These are phyloP conservation scores for Picochlorum costavermella DNA, from an alignment of 139 green algal genomes.

Conservation along the genomic window DNA sequence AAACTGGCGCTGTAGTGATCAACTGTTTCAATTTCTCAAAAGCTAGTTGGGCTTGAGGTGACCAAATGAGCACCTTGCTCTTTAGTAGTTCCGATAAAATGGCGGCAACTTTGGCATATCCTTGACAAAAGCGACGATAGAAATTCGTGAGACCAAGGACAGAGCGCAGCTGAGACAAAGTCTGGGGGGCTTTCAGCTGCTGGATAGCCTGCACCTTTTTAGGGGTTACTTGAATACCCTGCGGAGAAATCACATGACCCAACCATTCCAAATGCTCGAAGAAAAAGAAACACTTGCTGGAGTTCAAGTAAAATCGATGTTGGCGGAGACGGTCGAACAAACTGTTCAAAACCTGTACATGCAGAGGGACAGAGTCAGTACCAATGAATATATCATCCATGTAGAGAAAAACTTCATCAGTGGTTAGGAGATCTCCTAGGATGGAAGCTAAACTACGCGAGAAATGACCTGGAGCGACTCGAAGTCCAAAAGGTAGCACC, in stretches of 20 bases:
- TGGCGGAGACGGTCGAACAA: slow-evolving; percentile 7
- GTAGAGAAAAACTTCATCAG: slow-evolving; percentile 27
- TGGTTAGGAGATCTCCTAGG: slow-evolving; percentile 20
- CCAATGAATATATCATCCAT: slow-evolving; percentile 60
- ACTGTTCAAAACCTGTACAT: slow-evolving; percentile 33
- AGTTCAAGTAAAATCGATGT: slow-evolving; percentile 21
- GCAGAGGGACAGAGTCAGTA: slow-evolving; percentile 26
- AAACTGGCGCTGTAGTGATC: background rate
- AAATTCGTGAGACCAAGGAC: slow-evolving; percentile 50
- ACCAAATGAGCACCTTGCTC: slow-evolving; percentile 19
- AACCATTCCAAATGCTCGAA: background rate
- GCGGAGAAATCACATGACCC: slow-evolving; percentile 5
- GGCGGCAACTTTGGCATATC: slow-evolving; percentile 24
- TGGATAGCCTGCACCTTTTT: slow-evolving; percentile 35
- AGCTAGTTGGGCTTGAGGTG: slow-evolving; percentile 7
- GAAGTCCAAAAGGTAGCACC: slow-evolving; percentile 36
- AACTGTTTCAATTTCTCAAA: slow-evolving; percentile 8
- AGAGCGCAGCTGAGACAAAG: slow-evolving; percentile 16
- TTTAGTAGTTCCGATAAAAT: slow-evolving; percentile 27
- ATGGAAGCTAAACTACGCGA: slow-evolving; percentile 42
- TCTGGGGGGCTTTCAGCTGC: slow-evolving; percentile 17
- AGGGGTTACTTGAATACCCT: slow-evolving; percentile 22
- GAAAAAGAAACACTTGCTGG: slow-evolving; percentile 16
- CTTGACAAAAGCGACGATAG: slow-evolving; percentile 35
- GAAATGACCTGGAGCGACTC: slow-evolving; percentile 49